Percentiles rank a stretch among this genome's conserved stretches.
Evolutionary conservation across 768 basidiomycete genomes (phyloP).

Genomic region (Leccinum truebloodii): DNA sequence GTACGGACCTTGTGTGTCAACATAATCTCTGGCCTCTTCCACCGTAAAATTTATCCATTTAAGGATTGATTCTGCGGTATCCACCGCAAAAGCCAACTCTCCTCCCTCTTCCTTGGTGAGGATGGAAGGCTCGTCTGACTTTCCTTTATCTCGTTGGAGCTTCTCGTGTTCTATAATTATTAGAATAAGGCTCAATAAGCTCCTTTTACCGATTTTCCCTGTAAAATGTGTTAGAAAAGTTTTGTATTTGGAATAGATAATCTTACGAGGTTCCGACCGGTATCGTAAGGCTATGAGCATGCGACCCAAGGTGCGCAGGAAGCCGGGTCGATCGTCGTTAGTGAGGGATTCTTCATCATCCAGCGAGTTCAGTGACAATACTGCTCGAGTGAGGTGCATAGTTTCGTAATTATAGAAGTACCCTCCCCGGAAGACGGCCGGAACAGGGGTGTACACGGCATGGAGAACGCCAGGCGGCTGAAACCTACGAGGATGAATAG

Average conservation of each 20-base stretch:
- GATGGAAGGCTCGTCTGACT: not conserved
- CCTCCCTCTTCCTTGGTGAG: not conserved
- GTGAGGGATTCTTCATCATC: not conserved
- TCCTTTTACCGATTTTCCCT: not conserved
- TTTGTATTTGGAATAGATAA: too few relatives aligned
- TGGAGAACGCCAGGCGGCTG: not conserved
- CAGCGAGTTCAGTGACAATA: not conserved
- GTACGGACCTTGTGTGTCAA: too few relatives aligned
- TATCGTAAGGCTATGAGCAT: slow-evolving; percentile 5
- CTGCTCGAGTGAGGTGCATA: not conserved
- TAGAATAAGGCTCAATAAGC: not conserved
- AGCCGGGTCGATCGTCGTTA: not conserved
- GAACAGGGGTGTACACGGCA: not conserved
- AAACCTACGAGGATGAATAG: not conserved
- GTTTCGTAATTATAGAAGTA: slow-evolving; percentile 9
- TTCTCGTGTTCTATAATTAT: not conserved
- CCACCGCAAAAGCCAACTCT: not conserved
- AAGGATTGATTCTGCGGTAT: not conserved
- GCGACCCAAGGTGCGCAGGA: not conserved
- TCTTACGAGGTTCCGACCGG: not conserved
- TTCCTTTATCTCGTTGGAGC: not conserved
- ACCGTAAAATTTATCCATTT: not conserved
- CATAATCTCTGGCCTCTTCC: too few relatives aligned
- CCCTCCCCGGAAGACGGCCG: not conserved
- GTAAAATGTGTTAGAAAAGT: not conserved